Evolutionary conservation across 768 basidiomycete species (phyloP).

Genomic region (Lactifluus volemus): DNA sequence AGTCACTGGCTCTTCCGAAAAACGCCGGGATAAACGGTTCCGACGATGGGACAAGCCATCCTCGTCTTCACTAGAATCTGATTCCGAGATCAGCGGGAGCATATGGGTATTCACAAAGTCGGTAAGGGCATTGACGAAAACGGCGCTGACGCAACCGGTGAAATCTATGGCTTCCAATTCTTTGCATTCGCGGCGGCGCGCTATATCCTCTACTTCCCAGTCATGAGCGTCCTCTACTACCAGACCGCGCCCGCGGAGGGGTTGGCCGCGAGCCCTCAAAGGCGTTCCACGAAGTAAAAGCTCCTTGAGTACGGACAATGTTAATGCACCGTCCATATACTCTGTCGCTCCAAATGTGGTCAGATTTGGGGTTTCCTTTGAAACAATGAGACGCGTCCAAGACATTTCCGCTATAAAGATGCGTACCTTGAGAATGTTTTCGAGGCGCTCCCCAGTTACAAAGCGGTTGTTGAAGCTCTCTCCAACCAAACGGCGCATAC

Average conservation of each 20-base stretch:
- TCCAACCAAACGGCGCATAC: conserved; percentile 87
- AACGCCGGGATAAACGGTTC: conserved; percentile 28
- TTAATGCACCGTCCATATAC: conserved; percentile 94
- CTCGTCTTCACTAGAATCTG: conserved; percentile 37
- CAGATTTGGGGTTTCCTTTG: conserved; percentile 82
- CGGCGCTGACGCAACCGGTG: conserved; percentile 89
- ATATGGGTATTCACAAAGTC: conserved; percentile 73
- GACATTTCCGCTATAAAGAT: background rate
- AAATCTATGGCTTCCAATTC: conserved; percentile 86
- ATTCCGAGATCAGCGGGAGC: conserved; percentile 35
- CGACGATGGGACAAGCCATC: conserved; percentile 17
- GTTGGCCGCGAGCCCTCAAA: conserved; percentile 60
- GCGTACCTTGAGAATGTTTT: conserved; percentile 65
- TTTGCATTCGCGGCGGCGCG: conserved; percentile 42
- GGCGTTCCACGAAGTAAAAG: conserved; percentile 78
- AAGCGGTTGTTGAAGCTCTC: conserved; percentile 86
- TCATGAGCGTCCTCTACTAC: conserved; percentile 43
- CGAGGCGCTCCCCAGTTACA: conserved; percentile 83
- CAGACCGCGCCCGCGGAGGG: conserved; percentile 52
- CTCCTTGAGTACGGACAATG: conserved; percentile 77
- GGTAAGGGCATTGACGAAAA: conserved; percentile 78
- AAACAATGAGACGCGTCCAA: background rate
- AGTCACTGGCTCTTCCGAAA: conserved; percentile 45
- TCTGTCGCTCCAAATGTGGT: conserved; percentile 91
- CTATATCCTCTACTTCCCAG: conserved; percentile 67